Evolutionary conservation across 306 rosid genomes (phyloP).

Genomic region (Malus fusca): DNA sequence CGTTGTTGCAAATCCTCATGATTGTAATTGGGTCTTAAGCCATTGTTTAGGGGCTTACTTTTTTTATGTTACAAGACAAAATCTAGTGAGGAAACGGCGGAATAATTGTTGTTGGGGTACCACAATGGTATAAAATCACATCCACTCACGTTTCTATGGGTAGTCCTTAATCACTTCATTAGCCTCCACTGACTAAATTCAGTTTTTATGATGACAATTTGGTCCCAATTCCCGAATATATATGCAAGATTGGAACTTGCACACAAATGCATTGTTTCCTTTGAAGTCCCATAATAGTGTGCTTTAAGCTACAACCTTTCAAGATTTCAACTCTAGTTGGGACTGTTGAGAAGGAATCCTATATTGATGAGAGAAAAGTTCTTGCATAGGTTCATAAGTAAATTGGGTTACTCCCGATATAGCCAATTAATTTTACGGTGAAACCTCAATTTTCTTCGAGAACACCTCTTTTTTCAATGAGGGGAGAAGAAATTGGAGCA

Average conservation of each 20-base stretch:
- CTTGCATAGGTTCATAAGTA: too few species aligned
- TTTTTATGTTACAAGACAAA: constrained; percentile 18
- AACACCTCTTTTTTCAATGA: too few species aligned
- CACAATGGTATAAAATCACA: constrained; percentile 1
- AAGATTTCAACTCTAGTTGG: too few species aligned
- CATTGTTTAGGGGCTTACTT: constrained; percentile 14
- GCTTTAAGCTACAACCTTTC: background rate
- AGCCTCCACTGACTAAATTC: constrained; percentile 29
- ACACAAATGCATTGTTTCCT: background rate
- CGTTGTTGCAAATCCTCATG: constrained; percentile 12
- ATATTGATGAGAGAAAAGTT: too few species aligned
- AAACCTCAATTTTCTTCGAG: too few species aligned
- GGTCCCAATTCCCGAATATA: constrained; percentile 18
- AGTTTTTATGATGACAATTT: background rate
- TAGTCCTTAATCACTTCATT: constrained; percentile 22
- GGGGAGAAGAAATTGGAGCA: too few species aligned
- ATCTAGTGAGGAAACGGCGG: constrained; percentile 56
- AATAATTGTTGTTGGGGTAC: constrained; percentile 28
- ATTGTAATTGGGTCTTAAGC: constrained; percentile 21
- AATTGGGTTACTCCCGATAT: too few species aligned
- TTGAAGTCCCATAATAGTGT: background rate
- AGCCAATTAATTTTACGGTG: fast-evolving
- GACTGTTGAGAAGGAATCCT: too few species aligned
- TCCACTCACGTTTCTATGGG: constrained; percentile 16
- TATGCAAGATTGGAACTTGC: background rate